Percentiles rank a stretch among this genome's conserved stretches.
These are phyloP conservation scores for Globisporangium yorkense DNA, from an alignment of 352 stramenopile genomes.

Conservation along the genomic window DNA sequence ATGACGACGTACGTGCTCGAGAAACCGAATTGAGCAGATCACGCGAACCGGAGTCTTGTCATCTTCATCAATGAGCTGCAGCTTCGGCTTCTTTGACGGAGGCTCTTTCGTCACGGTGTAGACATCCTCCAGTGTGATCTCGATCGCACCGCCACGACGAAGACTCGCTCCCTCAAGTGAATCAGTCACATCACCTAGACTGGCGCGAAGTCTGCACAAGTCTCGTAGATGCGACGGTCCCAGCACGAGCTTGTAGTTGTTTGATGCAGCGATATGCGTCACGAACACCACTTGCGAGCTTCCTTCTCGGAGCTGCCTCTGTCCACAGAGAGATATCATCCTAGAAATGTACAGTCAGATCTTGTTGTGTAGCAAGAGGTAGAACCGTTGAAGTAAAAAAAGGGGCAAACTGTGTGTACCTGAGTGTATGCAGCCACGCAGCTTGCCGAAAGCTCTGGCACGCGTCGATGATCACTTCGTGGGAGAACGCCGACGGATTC, in stretches of 20 bases:
- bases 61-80: conserved; percentile 8
- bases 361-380: neutral
- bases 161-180: neutral
- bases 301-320: conserved; percentile 3
- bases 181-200: conserved; percentile 3
- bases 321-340: conserved; percentile 14
- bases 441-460: conserved; percentile 56
- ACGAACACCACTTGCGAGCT: conserved; percentile 16
- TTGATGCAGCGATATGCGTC: conserved; percentile 18
- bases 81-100: conserved; percentile 18
- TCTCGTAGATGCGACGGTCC: conserved; percentile 36
- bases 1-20: neutral
- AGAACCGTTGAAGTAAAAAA: neutral
- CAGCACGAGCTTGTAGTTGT: conserved; percentile 37
- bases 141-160: neutral
- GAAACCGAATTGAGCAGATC: conserved; percentile 12
- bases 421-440: conserved; percentile 54
- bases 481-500: conserved; percentile 35
- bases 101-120: conserved; percentile 9
- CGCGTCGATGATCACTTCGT: conserved; percentile 40
- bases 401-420: conserved; percentile 21
- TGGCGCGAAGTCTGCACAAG: conserved; percentile 13
- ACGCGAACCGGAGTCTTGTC: conserved; percentile 10
- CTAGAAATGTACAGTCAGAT: conserved; percentile 4
- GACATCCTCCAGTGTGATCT: neutral